A percentile compares a stretch with the other conserved stretches of the same genome.
Conservation (phyloP, 2,329 filamentous ascomycete species). For the Canariomyces notabilis region DNA sequence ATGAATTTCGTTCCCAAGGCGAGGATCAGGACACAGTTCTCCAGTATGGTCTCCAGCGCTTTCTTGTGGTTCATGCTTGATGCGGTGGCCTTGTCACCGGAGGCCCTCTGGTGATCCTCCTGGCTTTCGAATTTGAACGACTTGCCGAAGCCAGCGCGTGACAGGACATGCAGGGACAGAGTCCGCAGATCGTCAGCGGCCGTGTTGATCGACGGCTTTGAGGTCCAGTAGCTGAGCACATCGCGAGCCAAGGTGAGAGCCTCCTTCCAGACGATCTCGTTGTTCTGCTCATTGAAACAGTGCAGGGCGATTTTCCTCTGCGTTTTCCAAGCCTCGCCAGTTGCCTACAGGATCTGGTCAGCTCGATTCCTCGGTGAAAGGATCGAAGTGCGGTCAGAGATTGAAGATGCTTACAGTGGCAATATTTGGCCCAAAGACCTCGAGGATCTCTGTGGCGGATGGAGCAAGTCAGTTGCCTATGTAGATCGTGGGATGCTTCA, state of each 20-base stretch:
- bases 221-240: slow-evolving; percentile 28
- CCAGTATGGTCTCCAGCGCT: slow-evolving; percentile 26
- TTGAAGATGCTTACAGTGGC: too few species aligned
- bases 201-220: slow-evolving; percentile 17
- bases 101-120: slow-evolving; percentile 11
- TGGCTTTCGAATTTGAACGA: slow-evolving; percentile 28
- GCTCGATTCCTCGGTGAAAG: too few species aligned
- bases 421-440: slow-evolving; percentile 22
- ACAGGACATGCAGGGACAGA: slow-evolving; percentile 27
- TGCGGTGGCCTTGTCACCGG: too few species aligned
- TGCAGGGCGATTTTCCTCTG: slow-evolving; percentile 25
- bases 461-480: not conserved
- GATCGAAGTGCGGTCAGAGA: slow-evolving; percentile 12
- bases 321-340: slow-evolving; percentile 22
- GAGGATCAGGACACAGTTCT: slow-evolving; percentile 29
- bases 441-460: slow-evolving; percentile 15
- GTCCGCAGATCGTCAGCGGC: slow-evolving; percentile 27
- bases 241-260: slow-evolving; percentile 21
- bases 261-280: slow-evolving; percentile 29
- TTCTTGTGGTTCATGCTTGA: slow-evolving; percentile 29
- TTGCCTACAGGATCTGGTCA: too few species aligned
- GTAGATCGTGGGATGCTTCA: too few species aligned
- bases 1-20: slow-evolving; percentile 26
- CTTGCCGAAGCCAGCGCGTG: slow-evolving; percentile 29
- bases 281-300: slow-evolving; percentile 30